Evolutionary conservation across 2,329 filamentous ascomycete species (phyloP).

Genomic region (Raffaelea albimanens): DNA sequence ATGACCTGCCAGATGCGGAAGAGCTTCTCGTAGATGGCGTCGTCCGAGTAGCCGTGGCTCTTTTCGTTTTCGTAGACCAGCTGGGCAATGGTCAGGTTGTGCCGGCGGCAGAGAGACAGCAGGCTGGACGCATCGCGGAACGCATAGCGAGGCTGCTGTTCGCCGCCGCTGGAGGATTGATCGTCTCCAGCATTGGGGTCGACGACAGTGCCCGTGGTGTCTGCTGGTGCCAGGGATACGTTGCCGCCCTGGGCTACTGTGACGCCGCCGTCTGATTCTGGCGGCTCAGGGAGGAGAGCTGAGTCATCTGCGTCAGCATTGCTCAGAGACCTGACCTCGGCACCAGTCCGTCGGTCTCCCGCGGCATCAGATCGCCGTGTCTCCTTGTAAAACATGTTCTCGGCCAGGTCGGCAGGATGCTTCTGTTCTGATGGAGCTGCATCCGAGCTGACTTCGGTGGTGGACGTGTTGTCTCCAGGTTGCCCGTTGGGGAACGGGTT

Average conservation of each 20-base stretch:
- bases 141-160: slow-evolving; percentile 31
- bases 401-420: slow-evolving; percentile 38
- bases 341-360: slow-evolving; percentile 33
- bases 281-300: slow-evolving; percentile 3
- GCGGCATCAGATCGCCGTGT: slow-evolving; percentile 36
- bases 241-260: background rate
- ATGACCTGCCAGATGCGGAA: slow-evolving; percentile 42
- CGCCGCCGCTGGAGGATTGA: background rate
- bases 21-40: slow-evolving; percentile 36
- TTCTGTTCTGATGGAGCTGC: background rate
- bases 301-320: background rate
- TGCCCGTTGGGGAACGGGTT: background rate
- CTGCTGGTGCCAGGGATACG: slow-evolving; percentile 9
- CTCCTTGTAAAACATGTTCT: slow-evolving; percentile 43
- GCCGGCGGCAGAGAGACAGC: slow-evolving; percentile 35
- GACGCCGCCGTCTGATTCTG: slow-evolving; percentile 3
- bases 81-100: slow-evolving; percentile 42
- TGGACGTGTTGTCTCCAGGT: slow-evolving; percentile 17
- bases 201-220: background rate
- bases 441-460: background rate
- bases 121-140: slow-evolving; percentile 38
- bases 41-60: slow-evolving; percentile 38
- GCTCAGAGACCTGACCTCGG: slow-evolving; percentile 27
- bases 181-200: background rate
- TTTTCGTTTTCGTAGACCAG: slow-evolving; percentile 43